Evolutionary conservation across 2,329 filamentous ascomycete genomes (phyloP).

Genomic region (Trichophyton verrucosum): DNA sequence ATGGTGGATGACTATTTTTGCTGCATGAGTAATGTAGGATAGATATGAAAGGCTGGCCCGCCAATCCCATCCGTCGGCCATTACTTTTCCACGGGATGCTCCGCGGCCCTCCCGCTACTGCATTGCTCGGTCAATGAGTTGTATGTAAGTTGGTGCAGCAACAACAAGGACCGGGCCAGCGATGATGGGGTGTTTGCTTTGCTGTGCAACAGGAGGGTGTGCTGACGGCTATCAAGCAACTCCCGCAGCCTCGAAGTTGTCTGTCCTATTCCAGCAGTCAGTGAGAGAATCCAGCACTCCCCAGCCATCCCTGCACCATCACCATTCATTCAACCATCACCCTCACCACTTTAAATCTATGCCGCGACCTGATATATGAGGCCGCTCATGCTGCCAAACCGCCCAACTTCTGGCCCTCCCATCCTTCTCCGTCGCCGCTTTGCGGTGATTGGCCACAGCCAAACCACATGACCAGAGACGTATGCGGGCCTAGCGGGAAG

Average conservation of each 20-base stretch:
- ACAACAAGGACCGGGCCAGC: background rate
- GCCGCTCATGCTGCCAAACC: background rate
- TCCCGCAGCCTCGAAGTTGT: background rate
- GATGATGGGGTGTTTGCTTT: background rate
- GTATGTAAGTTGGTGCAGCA: background rate
- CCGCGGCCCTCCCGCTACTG: background rate
- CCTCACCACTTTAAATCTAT: no score
- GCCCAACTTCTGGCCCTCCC: background rate
- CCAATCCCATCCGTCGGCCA: background rate
- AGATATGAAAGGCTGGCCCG: no score
- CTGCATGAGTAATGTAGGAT: no score
- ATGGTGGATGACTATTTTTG: no score
- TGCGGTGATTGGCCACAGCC: background rate
- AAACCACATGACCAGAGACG: constrained; percentile 13
- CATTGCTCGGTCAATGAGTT: background rate
- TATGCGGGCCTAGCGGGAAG: constrained; percentile 16
- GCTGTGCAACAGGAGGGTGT: background rate
- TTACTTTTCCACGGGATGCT: background rate
- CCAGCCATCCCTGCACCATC: background rate
- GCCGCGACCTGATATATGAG: no score
- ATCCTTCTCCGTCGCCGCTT: background rate
- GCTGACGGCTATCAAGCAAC: no score
- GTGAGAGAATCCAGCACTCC: background rate
- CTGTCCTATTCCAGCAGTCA: background rate
- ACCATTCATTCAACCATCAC: background rate